Evolutionary conservation across 805 yeast genomes (phyloP).

Genomic region (Saccharomycopsis synnaedendra): DNA sequence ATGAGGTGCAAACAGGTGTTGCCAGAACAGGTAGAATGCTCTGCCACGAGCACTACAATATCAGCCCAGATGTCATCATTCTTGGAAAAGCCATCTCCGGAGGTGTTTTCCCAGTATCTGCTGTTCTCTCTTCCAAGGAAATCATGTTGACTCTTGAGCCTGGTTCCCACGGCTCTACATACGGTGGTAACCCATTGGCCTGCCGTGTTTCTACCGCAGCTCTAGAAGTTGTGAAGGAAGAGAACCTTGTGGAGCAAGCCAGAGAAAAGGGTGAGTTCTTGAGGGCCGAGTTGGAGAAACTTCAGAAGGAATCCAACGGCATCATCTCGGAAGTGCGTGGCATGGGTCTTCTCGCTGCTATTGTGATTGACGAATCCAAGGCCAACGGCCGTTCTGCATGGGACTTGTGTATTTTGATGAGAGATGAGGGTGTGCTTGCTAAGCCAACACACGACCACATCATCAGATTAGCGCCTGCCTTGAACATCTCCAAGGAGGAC

Average conservation of each 20-base stretch:
- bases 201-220: conserved; percentile 92
- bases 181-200: conserved; percentile 95
- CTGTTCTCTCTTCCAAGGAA: conserved; percentile 80
- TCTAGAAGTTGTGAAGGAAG: conserved; percentile 79
- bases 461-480: conserved; percentile 92
- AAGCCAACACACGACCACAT: conserved; percentile 96
- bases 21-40: conserved; percentile 94
- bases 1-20: conserved; percentile 95
- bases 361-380: conserved; percentile 77
- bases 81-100: conserved; percentile 95
- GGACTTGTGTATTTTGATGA: conserved; percentile 89
- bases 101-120: conserved; percentile 87
- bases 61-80: conserved; percentile 81
- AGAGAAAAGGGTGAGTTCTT: conserved; percentile 58
- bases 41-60: conserved; percentile 76
- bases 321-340: conserved; percentile 62
- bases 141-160: conserved; percentile 85
- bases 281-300: conserved; percentile 42
- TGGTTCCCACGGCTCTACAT: conserved; percentile 96
- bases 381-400: conserved; percentile 89
- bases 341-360: conserved; percentile 77
- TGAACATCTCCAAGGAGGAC: conserved; percentile 83
- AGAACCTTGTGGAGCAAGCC: conserved; percentile 74
- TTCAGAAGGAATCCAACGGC: conserved; percentile 43
- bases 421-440: conserved; percentile 80